These are phyloP conservation scores for Leccinellum rugosiceps DNA, from an alignment of 768 basidiomycete species.

Conservation along the genomic window DNA sequence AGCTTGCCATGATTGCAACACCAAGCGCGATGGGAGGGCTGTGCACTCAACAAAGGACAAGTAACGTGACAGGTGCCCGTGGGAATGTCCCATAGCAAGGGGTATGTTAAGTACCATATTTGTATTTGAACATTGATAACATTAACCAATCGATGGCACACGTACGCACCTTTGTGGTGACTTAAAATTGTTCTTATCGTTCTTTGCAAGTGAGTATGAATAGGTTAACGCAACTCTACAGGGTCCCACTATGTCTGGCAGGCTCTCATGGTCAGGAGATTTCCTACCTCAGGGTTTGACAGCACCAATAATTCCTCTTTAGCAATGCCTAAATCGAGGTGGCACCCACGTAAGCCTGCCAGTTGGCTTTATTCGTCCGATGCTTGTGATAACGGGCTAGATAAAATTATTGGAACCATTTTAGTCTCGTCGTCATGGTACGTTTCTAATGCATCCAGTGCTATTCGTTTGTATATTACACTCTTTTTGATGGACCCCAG, in stretches of 20 bases:
- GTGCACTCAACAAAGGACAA: conserved; percentile 12
- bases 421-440: conserved; percentile 19
- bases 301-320: conserved; percentile 22
- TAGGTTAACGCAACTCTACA: conserved; percentile 18
- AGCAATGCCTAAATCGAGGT: conserved; percentile 15
- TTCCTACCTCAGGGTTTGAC: conserved; percentile 24
- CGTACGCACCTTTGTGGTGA: conserved; percentile 9
- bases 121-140: neutral
- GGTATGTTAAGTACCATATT: neutral
- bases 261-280: conserved; percentile 4
- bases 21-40: conserved; percentile 6
- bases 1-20: conserved; percentile 20
- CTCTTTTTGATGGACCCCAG: neutral
- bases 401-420: conserved; percentile 3
- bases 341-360: conserved; percentile 22
- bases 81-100: conserved; percentile 20
- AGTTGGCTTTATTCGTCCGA: conserved; percentile 6
- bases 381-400: conserved; percentile 12
- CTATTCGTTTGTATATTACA: neutral
- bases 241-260: conserved; percentile 23
- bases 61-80: conserved; percentile 15
- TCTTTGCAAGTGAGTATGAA: conserved; percentile 22
- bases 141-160: neutral
- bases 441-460: neutral
- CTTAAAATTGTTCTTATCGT: conserved; percentile 22